These are phyloP conservation scores for Hibiscus mutabilis DNA, from an alignment of 345 rosid species.

Conservation along the genomic window DNA sequence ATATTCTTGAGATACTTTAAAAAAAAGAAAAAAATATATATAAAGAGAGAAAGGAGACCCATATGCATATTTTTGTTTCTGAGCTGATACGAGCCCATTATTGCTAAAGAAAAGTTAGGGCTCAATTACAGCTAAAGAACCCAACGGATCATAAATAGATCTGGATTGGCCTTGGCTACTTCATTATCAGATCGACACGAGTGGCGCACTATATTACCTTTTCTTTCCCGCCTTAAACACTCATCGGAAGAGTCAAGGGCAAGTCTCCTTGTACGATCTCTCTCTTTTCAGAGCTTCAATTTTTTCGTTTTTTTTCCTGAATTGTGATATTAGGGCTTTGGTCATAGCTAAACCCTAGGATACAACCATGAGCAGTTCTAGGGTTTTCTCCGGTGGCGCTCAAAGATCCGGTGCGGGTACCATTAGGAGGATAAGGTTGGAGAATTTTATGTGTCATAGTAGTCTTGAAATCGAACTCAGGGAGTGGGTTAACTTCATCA, in stretches of 20 bases:
- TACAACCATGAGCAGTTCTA: constrained; percentile 40
- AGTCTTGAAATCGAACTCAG: constrained; percentile 75
- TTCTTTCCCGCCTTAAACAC: constrained; percentile 11
- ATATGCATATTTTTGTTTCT: too few species aligned
- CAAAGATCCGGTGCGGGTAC: constrained; percentile 62
- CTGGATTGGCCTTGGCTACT: too few species aligned
- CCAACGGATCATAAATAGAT: background rate
- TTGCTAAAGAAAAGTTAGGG: background rate
- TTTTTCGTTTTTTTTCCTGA: background rate
- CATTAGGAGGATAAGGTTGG: constrained; percentile 58
- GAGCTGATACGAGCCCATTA: background rate
- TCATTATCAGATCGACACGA: too few species aligned
- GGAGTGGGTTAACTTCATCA: constrained; percentile 85
- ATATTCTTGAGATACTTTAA: background rate
- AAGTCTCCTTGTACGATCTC: background rate
- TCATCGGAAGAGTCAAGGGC: background rate
- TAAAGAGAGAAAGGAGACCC: too few species aligned
- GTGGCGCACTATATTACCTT: background rate
- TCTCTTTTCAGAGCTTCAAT: constrained; percentile 20
- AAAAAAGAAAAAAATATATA: too few species aligned
- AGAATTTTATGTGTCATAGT: constrained; percentile 92
- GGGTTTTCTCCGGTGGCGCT: constrained; percentile 21
- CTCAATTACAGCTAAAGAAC: background rate
- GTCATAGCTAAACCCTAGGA: constrained; percentile 9
- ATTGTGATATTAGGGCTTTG: constrained; percentile 1